Percentiles rank a stretch among this genome's conserved stretches.
Evolutionary conservation across 306 rosid genomes (phyloP).

Genomic region (Cyclanthera cordifolia): DNA sequence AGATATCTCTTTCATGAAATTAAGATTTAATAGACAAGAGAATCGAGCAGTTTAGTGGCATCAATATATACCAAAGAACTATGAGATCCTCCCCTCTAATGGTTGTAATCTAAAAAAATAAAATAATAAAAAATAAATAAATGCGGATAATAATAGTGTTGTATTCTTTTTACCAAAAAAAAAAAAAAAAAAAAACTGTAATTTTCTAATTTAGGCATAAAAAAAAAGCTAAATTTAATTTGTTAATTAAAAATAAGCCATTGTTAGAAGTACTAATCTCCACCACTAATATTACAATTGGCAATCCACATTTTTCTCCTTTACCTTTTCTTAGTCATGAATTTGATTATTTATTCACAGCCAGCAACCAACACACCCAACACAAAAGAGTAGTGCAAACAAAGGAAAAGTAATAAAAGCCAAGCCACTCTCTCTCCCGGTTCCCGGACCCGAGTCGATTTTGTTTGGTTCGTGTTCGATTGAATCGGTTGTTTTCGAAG

Average conservation of each 20-base stretch:
- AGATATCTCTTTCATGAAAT: too few species aligned
- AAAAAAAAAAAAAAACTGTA: too few species aligned
- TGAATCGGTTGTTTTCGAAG: too few species aligned
- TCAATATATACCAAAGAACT: too few species aligned
- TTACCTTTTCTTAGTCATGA: not conserved
- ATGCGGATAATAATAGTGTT: too few species aligned
- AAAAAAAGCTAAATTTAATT: not conserved
- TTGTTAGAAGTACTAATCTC: not conserved
- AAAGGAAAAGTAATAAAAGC: not conserved
- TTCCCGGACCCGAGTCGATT: not conserved
- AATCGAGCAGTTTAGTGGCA: too few species aligned
- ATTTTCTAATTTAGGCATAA: not conserved
- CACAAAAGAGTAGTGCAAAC: not conserved
- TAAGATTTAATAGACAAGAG: too few species aligned
- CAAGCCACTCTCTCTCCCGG: not conserved
- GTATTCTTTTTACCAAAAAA: too few species aligned
- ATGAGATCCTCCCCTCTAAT: too few species aligned
- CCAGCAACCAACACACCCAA: not conserved
- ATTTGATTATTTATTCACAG: not conserved
- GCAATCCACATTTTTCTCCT: not conserved
- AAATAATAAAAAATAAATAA: too few species aligned
- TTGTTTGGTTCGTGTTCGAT: not conserved
- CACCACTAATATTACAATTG: not conserved
- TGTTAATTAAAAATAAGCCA: not conserved
- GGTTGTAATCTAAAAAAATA: too few species aligned